Evolutionary conservation across 2,329 filamentous ascomycete genomes (phyloP).

Genomic region (Zymoseptoria passerinii): DNA sequence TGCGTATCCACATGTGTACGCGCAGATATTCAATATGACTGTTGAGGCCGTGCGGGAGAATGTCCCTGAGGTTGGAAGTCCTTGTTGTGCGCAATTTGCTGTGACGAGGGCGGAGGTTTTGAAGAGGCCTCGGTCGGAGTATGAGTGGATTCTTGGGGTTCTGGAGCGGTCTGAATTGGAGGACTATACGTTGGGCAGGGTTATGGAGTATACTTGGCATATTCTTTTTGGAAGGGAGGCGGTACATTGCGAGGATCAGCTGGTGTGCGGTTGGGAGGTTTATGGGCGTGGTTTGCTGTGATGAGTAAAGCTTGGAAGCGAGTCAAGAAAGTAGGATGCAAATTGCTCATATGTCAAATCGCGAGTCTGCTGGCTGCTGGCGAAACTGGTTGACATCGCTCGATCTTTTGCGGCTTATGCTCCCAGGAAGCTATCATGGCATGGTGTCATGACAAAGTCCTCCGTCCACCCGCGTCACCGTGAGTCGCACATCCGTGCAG

Average conservation of each 20-base stretch:
- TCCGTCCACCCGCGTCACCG: too few relatives aligned
- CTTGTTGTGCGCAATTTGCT: constrained; percentile 29
- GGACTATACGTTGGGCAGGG: constrained; percentile 44
- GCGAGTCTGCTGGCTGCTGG: too few relatives aligned
- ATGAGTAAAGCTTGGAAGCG: neutral
- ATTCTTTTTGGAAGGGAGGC: constrained; percentile 35
- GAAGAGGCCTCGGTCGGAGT: constrained; percentile 24
- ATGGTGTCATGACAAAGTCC: too few relatives aligned
- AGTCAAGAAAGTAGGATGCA: too few relatives aligned
- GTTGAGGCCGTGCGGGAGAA: constrained; percentile 8
- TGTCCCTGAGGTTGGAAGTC: constrained; percentile 14
- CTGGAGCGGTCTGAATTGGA: constrained; percentile 38
- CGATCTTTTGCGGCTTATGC: too few relatives aligned
- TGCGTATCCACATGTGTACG: constrained; percentile 17
- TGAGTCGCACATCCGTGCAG: too few relatives aligned
- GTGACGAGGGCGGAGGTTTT: constrained; percentile 26
- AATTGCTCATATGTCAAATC: too few relatives aligned
- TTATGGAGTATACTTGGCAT: constrained; percentile 54
- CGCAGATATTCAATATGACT: constrained; percentile 17
- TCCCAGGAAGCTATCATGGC: too few relatives aligned
- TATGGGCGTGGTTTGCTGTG: constrained; percentile 17
- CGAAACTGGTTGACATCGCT: too few relatives aligned
- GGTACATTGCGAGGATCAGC: constrained; percentile 23
- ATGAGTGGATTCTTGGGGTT: constrained; percentile 38
- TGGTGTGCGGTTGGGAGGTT: constrained; percentile 24